Base-by-base conservation (phyloP, 2,329 filamentous ascomycete genomes). In the Calonectria crousiana region DNA sequence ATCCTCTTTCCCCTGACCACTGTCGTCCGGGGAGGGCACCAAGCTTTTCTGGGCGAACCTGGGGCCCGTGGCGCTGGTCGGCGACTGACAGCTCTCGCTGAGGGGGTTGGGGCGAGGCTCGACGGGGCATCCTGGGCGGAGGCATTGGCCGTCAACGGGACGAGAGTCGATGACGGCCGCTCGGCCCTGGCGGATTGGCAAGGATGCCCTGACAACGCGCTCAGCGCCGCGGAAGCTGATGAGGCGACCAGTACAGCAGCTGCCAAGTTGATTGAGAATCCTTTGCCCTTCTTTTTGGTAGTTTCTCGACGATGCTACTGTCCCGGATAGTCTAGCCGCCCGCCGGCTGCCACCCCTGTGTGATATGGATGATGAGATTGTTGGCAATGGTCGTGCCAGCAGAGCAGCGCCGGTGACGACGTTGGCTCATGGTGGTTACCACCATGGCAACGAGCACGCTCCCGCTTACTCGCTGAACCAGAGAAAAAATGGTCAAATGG, bases 391-490 rank as follows among this genome's bases (percentile, higher is more conserved):
- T 51, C 16, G 36, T 58, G 67, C 71, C 71, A 73, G 41, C 71
- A 60, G 71, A 73, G 71, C 71, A 67, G 64, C 18, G 49, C n/a
- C 62, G 58, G 58, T 23, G 49, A 65, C 44, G 65, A 52, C 38
- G 56, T 41, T 60, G 28, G 67, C 68, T 71, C 64, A 60, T 28
- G 32, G 49, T 62, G 67, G 65, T 62, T 65, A 67, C 71, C 74
- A 67, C 74, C 58, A 69, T 64, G 52, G 69, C 71, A 74, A 72
- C 74, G 65, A 44, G 38, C 38, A 41, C 58, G 30, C 58, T 41
- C 30, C 34, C 20, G 67, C 71, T 69, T 60, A 69, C 66, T 66
- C 38, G 71, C 58, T 65, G 70, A 44, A 53, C 9, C 18, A 51
- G 26, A 14, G 4, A 38, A 51, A 36, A 47, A 36, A 26, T 32